Conservation (phyloP, 768 basidiomycete genomes). For the Lactarius evosmus region DNA sequence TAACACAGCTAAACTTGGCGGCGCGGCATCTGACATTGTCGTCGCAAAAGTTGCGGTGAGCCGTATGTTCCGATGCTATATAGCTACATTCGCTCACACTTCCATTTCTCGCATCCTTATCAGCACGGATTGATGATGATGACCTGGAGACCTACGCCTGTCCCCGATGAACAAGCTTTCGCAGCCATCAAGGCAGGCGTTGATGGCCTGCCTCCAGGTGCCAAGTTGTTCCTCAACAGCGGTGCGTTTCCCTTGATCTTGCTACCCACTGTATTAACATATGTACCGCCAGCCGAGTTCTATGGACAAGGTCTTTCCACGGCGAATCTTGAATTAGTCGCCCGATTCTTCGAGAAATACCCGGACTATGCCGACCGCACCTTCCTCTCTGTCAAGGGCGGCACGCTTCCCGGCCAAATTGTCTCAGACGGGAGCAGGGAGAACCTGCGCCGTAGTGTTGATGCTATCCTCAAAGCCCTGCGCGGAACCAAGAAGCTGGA, state of each 20-base stretch:
- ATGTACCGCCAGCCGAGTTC: slow-evolving; percentile 45
- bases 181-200: slow-evolving; percentile 55
- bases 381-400: slow-evolving; percentile 49
- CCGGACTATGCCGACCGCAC: slow-evolving; percentile 45
- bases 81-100: not conserved
- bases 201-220: slow-evolving; percentile 42
- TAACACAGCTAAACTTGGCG: slow-evolving; percentile 39
- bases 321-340: slow-evolving; percentile 48
- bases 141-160: slow-evolving; percentile 50
- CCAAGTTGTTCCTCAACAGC: slow-evolving; percentile 51
- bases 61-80: not conserved
- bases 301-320: slow-evolving; percentile 45
- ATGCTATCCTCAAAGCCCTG: slow-evolving; percentile 43
- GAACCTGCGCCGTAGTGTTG: slow-evolving; percentile 46
- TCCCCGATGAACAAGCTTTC: slow-evolving; percentile 59
- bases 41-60: slow-evolving; percentile 43
- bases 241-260: slow-evolving; percentile 34
- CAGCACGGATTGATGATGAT: slow-evolving; percentile 56
- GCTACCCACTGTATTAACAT: not conserved
- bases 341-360: slow-evolving; percentile 48
- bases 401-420: not conserved
- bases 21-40: slow-evolving; percentile 39
- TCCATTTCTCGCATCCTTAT: slow-evolving; percentile 10
- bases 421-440: slow-evolving; percentile 37
- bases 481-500: slow-evolving; percentile 55